Evolutionary conservation across 768 basidiomycete genomes (phyloP), one percentile per base, ranked within the genome.

Genomic region (Guyanaporus albipodus): DNA sequence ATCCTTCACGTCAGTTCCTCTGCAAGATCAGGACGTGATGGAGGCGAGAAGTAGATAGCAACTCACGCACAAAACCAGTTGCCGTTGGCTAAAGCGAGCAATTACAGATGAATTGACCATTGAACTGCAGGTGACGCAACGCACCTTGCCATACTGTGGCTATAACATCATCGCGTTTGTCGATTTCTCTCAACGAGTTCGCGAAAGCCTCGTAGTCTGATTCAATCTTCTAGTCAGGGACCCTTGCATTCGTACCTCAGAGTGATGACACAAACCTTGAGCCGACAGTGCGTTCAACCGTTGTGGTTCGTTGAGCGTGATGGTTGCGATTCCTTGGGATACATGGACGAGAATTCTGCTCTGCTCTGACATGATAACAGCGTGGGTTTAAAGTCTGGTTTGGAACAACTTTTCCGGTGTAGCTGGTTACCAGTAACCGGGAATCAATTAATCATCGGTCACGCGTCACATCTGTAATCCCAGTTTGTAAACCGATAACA

Each of bases 51-150:
- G 27, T 6, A 32, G 8, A 8, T 32, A n/a, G n/a, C n/a, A n/a
- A n/a, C 82, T 58, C 59, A 85, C 84, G 84, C 76, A 68, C 82
- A 87, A 62, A 87, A 86, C 83, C 83, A 86, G 50, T 71, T 76
- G 3, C 85, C 85, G 27, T 70, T 80, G 9, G 80, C 84, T 84
- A 36, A 4, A 37, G 12, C 17, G 17, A 31, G 37, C 5, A 23
- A 34, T 2, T 12, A 42, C 35, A 42, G 33, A 6, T 17, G 27
- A n/a, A 28, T 10, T 28, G 18, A 14, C 10, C 15, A 34, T 12
- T 22, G 34, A 24, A 11, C 22, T 14, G 34, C 21, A 17, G 27
- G 23, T 12, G 22, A 17, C 9, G 26, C 6, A 26, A 44, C 52
- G 40, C 49, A 76, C 83, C 84, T 72, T 85, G 85, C 77, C 81